Conservation (phyloP, 306 rosid species). For the Prunus padus region DNA sequence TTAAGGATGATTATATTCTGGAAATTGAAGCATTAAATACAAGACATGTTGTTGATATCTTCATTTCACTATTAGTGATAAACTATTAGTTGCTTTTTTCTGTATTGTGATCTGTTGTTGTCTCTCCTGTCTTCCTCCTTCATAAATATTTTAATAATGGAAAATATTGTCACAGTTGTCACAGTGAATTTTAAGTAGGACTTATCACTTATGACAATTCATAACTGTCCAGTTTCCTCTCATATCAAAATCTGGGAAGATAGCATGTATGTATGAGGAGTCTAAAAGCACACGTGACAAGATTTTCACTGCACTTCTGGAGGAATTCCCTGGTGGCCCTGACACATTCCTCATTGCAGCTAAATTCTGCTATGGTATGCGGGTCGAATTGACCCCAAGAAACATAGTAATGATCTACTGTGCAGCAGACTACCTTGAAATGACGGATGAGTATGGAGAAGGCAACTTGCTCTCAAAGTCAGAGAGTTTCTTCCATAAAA, state of each 20-base stretch:
- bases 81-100: background rate
- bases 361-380: conserved; percentile 76
- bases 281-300: conserved; percentile 36
- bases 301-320: conserved; percentile 48
- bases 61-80: background rate
- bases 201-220: conserved; percentile 10
- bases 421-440: conserved; percentile 83
- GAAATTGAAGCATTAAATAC: background rate
- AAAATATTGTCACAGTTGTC: background rate
- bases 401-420: conserved; percentile 63
- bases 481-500: conserved; percentile 70
- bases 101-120: background rate
- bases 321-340: conserved; percentile 84
- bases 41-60: background rate
- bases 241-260: conserved; percentile 77
- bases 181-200: conserved; percentile 27
- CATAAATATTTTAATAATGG: background rate
- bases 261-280: conserved; percentile 54
- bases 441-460: conserved; percentile 87
- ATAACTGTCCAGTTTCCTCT: conserved; percentile 85
- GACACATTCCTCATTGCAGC: conserved; percentile 65
- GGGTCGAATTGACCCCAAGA: conserved; percentile 69
- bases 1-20: conserved; percentile 2
- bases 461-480: conserved; percentile 69
- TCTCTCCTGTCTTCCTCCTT: background rate